These are phyloP conservation scores for Plenodomus tracheiphilus DNA, from an alignment of 2,329 filamentous ascomycete genomes.

Conservation along the genomic window DNA sequence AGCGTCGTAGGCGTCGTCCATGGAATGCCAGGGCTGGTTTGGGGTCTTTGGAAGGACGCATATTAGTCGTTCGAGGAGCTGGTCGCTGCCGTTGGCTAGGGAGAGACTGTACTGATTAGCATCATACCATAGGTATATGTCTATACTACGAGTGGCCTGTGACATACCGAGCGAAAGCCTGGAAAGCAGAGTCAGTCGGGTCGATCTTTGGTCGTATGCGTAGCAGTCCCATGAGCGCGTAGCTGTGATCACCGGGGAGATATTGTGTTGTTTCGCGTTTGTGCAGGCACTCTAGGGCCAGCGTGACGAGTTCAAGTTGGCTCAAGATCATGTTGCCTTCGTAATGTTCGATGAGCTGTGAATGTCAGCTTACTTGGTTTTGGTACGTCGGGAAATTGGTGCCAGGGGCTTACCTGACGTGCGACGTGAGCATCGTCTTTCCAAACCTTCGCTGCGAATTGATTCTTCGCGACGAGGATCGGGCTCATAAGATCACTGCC, in stretches of 20 bases:
- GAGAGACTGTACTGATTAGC: slow-evolving; percentile 39
- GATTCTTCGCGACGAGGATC: slow-evolving; percentile 42
- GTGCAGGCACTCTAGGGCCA: slow-evolving; percentile 48
- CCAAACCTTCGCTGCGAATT: slow-evolving; percentile 49
- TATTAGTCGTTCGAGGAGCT: slow-evolving; percentile 51
- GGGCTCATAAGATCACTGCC: slow-evolving; percentile 25
- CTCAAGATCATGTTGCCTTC: slow-evolving; percentile 48
- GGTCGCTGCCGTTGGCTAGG: slow-evolving; percentile 51
- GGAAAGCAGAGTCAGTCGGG: slow-evolving; percentile 48
- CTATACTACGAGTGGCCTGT: not conserved
- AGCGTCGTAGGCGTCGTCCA: slow-evolving; percentile 47
- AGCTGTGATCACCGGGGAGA: slow-evolving; percentile 48
- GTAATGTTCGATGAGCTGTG: slow-evolving; percentile 52
- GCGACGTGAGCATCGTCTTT: slow-evolving; percentile 42
- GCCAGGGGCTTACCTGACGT: slow-evolving; percentile 27
- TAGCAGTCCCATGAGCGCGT: slow-evolving; percentile 53
- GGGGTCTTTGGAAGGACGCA: slow-evolving; percentile 45
- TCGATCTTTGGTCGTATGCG: slow-evolving; percentile 47
- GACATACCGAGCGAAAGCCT: slow-evolving; percentile 50
- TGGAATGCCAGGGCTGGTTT: slow-evolving; percentile 46
- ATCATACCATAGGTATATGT: not conserved
- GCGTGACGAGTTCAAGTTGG: slow-evolving; percentile 48
- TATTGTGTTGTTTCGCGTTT: slow-evolving; percentile 44
- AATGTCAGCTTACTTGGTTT: too few species aligned
- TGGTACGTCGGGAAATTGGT: too few species aligned